Evolutionary conservation across 2,329 filamentous ascomycete genomes (phyloP), one percentile per base, ranked within the genome.

Genomic region (Trichoderma atroviride): DNA sequence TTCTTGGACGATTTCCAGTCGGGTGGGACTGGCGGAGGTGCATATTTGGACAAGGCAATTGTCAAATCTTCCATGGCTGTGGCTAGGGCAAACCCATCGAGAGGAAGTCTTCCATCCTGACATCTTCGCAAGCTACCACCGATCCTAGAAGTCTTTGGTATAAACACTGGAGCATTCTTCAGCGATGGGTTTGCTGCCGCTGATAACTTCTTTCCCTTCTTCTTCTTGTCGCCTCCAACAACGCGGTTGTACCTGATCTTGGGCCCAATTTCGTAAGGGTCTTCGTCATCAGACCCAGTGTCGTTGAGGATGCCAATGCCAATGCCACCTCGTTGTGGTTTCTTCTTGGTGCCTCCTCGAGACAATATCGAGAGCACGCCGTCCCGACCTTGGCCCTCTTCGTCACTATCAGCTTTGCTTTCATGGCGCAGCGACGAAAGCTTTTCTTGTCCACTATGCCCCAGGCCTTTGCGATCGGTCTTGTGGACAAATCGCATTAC

Each of bases 241-340:
- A 91, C 86, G 52, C 90, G 88, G 74, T 92, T 97, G 79, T 97
- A 97, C 14, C 91, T 93, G 77, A 97, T 96, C 73, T 89, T 91
- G 0, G 96, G 96, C 0, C 95, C 95, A 65, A 98, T 90, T 69
- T 95, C 92, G 77, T 97, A 98, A 0, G 93, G 92, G 75, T 97
- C 94, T 75, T 98, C 96, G 57, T 97, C 94, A 73, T 98, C 96
- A 5, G 95, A 97, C 13, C 94, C 94, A 24, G 91, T 96, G 73
- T 97, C 95, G 75, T 98, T 97, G 57, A 98, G 81, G 1, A 97
- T 85, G 0, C 95, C 95, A 16, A 97, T 90, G 0, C 95, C 95
- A 72, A 98, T 93, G 0, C 92, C 93, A 3, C 91, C 88, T 64
- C 85, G 85, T 6, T 72, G 70, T 76, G 81, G 69, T 83, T 82